Evolutionary conservation across 495 filamentous ascomycete species (phyloP).

Genomic region (Podospora pseudoanserina): DNA sequence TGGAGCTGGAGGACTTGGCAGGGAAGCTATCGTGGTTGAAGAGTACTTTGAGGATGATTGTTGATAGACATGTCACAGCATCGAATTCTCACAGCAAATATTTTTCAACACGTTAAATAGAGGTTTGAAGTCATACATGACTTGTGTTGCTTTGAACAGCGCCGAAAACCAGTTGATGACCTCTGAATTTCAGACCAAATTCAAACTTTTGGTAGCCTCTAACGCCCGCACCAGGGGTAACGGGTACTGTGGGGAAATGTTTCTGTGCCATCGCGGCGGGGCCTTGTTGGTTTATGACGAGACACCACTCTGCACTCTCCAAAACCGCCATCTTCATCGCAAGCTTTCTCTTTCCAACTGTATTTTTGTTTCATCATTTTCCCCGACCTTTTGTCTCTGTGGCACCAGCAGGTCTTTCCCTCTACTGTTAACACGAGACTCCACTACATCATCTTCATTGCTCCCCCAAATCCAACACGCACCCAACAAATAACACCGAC

Average conservation of each 20-base stretch:
- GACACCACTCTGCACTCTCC: not conserved
- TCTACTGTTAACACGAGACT: not conserved
- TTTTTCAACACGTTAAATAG: too few species aligned
- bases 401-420: not conserved
- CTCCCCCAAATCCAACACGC: too few species aligned
- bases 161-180: not conserved
- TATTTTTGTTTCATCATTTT: conserved; percentile 40
- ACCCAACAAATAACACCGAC: too few species aligned
- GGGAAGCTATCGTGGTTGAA: not conserved
- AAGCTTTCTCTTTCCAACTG: not conserved
- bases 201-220: not conserved
- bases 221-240: conserved; percentile 4
- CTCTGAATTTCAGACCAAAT: not conserved
- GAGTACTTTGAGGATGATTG: not conserved
- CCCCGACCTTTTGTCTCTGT: not conserved
- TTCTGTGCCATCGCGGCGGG: conserved; percentile 3
- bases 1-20: not conserved
- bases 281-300: conserved; percentile 10
- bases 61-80: not conserved
- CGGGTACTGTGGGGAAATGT: conserved; percentile 7
- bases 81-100: not conserved
- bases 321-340: not conserved
- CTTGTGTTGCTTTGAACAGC: too few species aligned
- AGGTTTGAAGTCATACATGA: too few species aligned
- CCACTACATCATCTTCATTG: conserved; percentile 33